phyloP scores from a whole-genome alignment of 225 moss, liverwort and hornwort species.

The Neckera pumila region DNA sequence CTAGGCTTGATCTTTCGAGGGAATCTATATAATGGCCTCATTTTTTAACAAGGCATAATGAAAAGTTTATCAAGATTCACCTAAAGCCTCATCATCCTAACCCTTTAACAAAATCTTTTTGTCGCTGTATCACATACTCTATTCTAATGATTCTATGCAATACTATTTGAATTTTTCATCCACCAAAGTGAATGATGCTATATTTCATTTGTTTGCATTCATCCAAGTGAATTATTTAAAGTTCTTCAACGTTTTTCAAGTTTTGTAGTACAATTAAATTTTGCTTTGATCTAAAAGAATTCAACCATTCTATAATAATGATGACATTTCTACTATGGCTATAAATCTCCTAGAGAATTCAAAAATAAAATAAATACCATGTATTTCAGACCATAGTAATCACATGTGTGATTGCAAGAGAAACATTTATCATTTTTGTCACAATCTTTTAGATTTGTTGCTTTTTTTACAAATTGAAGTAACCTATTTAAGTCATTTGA shows the following conservation, averaged over 20 bases:
- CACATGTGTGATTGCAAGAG: background rate
- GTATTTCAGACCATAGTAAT: too few relatives aligned
- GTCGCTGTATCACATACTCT: rapidly evolving
- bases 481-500: background rate
- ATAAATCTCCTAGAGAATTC: background rate
- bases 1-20: too few relatives aligned
- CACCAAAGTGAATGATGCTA: background rate
- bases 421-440: background rate
- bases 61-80: background rate
- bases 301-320: too few relatives aligned
- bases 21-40: too few relatives aligned
- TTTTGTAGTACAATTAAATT: background rate
- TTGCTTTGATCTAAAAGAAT: background rate
- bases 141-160: too few relatives aligned
- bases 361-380: background rate
- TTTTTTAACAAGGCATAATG: background rate
- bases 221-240: background rate
- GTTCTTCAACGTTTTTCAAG: background rate
- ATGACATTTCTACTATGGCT: background rate
- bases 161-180: background rate
- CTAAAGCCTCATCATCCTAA: rapidly evolving
- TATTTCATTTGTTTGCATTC: too few relatives aligned
- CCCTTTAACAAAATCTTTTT: background rate
- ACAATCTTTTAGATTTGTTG: background rate
- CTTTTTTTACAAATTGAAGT: too few relatives aligned